Percentiles rank a stretch among this genome's conserved stretches.
Evolutionary conservation across 441 rosid genomes (phyloP).

Genomic region (Rhodomyrtus psidioides): DNA sequence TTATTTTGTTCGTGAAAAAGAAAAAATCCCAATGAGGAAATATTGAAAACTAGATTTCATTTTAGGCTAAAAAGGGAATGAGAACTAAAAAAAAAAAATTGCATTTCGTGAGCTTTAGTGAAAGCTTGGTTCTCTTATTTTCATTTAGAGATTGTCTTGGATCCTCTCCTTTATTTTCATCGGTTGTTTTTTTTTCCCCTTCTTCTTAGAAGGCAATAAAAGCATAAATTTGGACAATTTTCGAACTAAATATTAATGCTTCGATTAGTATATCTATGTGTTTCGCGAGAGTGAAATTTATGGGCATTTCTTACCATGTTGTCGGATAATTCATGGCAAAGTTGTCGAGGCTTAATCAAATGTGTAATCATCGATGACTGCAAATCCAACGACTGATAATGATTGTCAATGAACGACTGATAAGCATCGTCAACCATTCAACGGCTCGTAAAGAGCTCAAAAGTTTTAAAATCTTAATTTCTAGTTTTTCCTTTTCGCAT

Average conservation of each 20-base stretch:
- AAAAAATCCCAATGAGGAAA: neutral
- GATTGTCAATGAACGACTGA: neutral
- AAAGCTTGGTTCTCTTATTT: neutral
- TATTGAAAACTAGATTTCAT: neutral
- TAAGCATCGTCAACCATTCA: rapidly evolving
- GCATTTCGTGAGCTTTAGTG: neutral
- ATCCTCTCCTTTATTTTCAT: neutral
- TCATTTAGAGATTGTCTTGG: rapidly evolving
- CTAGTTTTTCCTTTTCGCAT: neutral
- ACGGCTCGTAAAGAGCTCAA: neutral
- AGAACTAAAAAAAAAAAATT: neutral
- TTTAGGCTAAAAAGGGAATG: neutral
- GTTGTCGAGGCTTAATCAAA: neutral
- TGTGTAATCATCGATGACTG: neutral
- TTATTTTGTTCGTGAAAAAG: neutral
- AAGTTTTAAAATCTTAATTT: neutral
- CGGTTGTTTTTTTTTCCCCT: too few species aligned
- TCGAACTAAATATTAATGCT: neutral
- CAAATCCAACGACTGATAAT: rapidly evolving
- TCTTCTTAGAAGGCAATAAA: neutral
- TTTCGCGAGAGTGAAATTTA: neutral
- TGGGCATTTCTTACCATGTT: neutral
- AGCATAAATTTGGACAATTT: neutral
- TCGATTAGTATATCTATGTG: neutral
- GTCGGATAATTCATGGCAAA: neutral